A percentile compares a stretch with the other conserved stretches of the same genome.
phyloP scores from a whole-genome alignment of 2,329 filamentous ascomycete species.

The Ascochyta koolunga region DNA sequence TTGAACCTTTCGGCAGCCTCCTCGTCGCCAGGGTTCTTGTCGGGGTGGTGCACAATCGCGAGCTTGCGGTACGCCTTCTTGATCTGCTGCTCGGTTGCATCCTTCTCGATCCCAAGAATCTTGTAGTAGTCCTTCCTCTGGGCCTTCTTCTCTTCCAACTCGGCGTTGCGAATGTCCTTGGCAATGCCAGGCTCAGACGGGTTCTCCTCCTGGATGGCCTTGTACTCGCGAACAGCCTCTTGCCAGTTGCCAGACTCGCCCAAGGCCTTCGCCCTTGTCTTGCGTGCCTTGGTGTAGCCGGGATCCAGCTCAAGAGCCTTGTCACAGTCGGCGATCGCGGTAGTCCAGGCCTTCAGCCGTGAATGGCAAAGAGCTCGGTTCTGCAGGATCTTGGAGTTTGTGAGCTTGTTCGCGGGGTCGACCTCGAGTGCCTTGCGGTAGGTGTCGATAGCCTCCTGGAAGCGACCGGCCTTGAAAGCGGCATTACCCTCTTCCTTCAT shows the following conservation, averaged over 20 bases:
- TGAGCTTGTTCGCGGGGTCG: slow-evolving; percentile 86
- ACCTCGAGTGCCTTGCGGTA: slow-evolving; percentile 84
- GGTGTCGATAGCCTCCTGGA: slow-evolving; percentile 79
- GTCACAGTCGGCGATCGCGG: slow-evolving; percentile 85
- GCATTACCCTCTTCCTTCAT: slow-evolving; percentile 94
- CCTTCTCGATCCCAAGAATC: slow-evolving; percentile 87
- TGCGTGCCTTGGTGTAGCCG: slow-evolving; percentile 85
- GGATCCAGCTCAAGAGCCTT: slow-evolving; percentile 82
- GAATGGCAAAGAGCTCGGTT: slow-evolving; percentile 88
- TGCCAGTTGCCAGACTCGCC: slow-evolving; percentile 90
- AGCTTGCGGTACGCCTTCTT: slow-evolving; percentile 97
- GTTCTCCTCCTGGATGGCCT: slow-evolving; percentile 80
- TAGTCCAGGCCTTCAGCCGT: slow-evolving; percentile 81
- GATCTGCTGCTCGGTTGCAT: slow-evolving; percentile 81
- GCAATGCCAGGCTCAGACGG: slow-evolving; percentile 79
- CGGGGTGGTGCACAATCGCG: slow-evolving; percentile 91
- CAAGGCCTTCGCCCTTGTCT: slow-evolving; percentile 89
- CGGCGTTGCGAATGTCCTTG: slow-evolving; percentile 86
- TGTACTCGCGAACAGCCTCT: slow-evolving; percentile 86
- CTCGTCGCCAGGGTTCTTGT: slow-evolving; percentile 92
- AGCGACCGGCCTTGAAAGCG: slow-evolving; percentile 85
- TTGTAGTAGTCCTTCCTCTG: slow-evolving; percentile 99
- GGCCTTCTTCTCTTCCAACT: slow-evolving; percentile 96
- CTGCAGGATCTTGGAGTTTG: slow-evolving; percentile 92
- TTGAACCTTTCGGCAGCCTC: slow-evolving; percentile 92